Evolutionary conservation across 768 basidiomycete species (phyloP), one percentile per base, ranked within the genome.

Genomic region (Hortiboletus campestris): DNA sequence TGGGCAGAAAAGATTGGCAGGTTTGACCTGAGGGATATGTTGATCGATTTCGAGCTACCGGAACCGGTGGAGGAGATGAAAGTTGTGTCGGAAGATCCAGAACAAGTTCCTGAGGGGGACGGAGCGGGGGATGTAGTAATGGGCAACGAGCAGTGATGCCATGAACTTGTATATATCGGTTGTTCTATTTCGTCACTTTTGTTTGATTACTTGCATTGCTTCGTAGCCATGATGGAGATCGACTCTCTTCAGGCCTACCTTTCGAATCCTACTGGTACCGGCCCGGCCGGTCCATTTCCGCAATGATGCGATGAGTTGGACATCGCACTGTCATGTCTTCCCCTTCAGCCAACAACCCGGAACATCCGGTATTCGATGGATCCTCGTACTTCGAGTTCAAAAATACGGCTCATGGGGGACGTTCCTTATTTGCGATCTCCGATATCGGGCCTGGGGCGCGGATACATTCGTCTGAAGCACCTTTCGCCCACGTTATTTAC

Each of bases 401-500:
- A 50, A 58, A 67, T 2, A 84, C 83, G 25, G 62, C 71, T 9
- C 68, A 79, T 58, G 80, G 81, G 38, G 83, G 84, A 16, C 77
- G 83, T 49, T 79, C 82, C 40, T 73, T 82, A 11, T 84, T 82
- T 51, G 78, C 84, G 11, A 73, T 61, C 13, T 60, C 66, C 32
- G 51, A 66, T 38, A 78, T 84, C 51, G 70, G 73, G 4, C 72
- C 75, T 39, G 75, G 75, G 49, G 77, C 78, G 10, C 71, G 73
- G 25, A 65, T 86, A 41, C 72, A 80, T 50, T 68, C 69, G 22
- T 78, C 78, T 53, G 56, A 73, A 46, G 68, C 69, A 6, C 86
- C 86, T 1, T 86, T 83, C 62, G 76, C 80, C 1, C 76, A 76
- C 47, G 83, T 84, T 34, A 74, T 88, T 48, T 81, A 81, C 67